Percentiles rank a stretch among this genome's conserved stretches.
Conservation (phyloP, 2,329 filamentous ascomycete genomes). For the Hypoxylon sp. region DNA sequence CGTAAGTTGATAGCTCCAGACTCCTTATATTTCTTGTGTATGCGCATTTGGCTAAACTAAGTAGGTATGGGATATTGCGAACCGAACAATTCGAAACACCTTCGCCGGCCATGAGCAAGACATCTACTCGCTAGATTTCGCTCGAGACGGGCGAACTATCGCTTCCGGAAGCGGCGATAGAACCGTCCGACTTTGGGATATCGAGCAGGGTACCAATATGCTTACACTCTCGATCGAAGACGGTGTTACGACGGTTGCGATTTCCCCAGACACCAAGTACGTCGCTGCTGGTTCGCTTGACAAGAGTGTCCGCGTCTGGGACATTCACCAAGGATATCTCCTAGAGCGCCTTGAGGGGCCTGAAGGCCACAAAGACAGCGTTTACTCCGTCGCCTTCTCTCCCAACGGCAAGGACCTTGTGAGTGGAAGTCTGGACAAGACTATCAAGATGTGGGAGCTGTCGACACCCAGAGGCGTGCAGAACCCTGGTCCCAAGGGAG, state of each 20-base stretch:
- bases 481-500: constrained; percentile 80
- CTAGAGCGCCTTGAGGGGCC: constrained; percentile 93
- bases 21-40: background rate
- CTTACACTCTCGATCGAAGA: constrained; percentile 94
- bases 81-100: constrained; percentile 87
- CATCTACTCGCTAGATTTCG: constrained; percentile 97
- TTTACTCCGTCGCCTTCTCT: constrained; percentile 96
- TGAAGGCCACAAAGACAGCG: constrained; percentile 95
- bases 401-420: constrained; percentile 94
- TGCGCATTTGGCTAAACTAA: constrained; percentile 30
- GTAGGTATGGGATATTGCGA: constrained; percentile 94
- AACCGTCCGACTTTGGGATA: constrained; percentile 96
- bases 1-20: constrained; percentile 67
- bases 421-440: constrained; percentile 95
- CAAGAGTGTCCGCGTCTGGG: constrained; percentile 98
- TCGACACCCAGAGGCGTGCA: constrained; percentile 78
- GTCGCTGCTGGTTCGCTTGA: constrained; percentile 96
- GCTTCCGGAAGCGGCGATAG: constrained; percentile 95
- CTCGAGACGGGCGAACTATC: constrained; percentile 92
- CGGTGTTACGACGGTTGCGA: constrained; percentile 96
- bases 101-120: constrained; percentile 99
- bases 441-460: constrained; percentile 99
- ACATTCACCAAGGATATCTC: constrained; percentile 86
- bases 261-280: constrained; percentile 93
- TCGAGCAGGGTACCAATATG: constrained; percentile 85